Conservation (phyloP, 78 protist species). For the Cavenderia fasciculata region DNA sequence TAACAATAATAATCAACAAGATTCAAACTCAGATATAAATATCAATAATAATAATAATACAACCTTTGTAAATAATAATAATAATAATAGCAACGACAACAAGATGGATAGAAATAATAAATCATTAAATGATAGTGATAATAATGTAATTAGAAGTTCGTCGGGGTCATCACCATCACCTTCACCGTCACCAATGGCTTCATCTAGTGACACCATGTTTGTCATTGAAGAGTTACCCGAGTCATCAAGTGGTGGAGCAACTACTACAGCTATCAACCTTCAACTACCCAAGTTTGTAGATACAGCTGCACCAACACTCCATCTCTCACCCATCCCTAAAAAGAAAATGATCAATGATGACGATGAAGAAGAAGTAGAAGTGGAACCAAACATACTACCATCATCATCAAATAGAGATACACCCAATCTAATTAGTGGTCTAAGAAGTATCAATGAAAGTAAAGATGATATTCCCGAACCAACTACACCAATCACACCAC, state of each 20-base stretch:
- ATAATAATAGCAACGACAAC: background rate
- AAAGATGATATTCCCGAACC: no score
- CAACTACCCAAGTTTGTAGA: background rate
- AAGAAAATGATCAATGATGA: no score
- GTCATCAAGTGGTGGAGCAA: background rate
- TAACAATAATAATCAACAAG: background rate
- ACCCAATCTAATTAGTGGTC: no score
- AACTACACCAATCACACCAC: background rate
- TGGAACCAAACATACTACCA: background rate
- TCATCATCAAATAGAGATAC: background rate
- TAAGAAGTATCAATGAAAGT: no score
- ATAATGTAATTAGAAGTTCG: slow-evolving; percentile 41
- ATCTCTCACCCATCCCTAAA: no score
- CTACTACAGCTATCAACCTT: background rate
- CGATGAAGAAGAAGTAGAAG: background rate
- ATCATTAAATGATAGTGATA: slow-evolving; percentile 17
- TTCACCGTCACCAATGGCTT: slow-evolving; percentile 17
- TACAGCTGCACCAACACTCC: background rate
- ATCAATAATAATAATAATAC: background rate
- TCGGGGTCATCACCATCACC: slow-evolving; percentile 38
- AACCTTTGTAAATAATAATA: background rate
- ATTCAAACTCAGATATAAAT: background rate
- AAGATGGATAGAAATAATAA: slow-evolving; percentile 6
- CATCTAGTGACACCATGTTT: slow-evolving; percentile 33
- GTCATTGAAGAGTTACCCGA: slow-evolving; percentile 5